These are phyloP conservation scores for Pseudogymnoascus sp. DNA, from an alignment of 2,329 filamentous ascomycete genomes.

Conservation along the genomic window DNA sequence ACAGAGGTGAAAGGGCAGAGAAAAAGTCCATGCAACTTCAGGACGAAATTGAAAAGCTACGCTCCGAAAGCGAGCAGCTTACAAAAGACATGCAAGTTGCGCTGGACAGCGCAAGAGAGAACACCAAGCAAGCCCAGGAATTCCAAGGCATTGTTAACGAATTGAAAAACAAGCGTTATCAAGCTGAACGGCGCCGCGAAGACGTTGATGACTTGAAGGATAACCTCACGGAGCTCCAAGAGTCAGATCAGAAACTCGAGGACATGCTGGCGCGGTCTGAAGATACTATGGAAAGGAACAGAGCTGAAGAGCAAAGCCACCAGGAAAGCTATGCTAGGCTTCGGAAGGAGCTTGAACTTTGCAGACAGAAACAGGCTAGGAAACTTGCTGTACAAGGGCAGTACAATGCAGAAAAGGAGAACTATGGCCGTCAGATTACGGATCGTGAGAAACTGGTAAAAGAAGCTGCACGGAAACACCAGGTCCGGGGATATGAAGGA, in stretches of 20 bases:
- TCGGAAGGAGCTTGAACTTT: slow-evolving; percentile 39
- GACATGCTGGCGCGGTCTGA: slow-evolving; percentile 70
- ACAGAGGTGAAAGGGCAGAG: slow-evolving; percentile 67
- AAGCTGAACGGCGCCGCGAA: slow-evolving; percentile 61
- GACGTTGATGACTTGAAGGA: slow-evolving; percentile 63
- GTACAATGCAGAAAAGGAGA: slow-evolving; percentile 77
- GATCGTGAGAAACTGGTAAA: slow-evolving; percentile 67
- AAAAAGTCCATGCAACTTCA: slow-evolving; percentile 59
- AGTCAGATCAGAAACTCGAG: slow-evolving; percentile 70
- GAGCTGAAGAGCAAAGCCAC: slow-evolving; percentile 55
- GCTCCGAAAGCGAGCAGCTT: slow-evolving; percentile 51
- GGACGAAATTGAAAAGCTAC: slow-evolving; percentile 56
- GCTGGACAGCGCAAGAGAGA: slow-evolving; percentile 48
- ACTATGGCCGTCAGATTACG: slow-evolving; percentile 72
- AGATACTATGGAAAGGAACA: slow-evolving; percentile 59
- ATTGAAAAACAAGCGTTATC: slow-evolving; percentile 68
- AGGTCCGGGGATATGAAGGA: slow-evolving; percentile 77
- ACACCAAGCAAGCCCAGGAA: slow-evolving; percentile 64
- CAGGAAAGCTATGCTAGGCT: slow-evolving; percentile 60
- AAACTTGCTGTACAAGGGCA: slow-evolving; percentile 65
- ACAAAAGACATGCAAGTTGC: slow-evolving; percentile 55
- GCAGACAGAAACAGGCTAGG: slow-evolving; percentile 40
- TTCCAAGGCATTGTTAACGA: slow-evolving; percentile 69
- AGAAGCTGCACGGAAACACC: slow-evolving; percentile 67
- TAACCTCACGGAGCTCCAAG: slow-evolving; percentile 68